These are phyloP conservation scores for Skeletonema costatum DNA, from an alignment of 108 stramenopile species.

Conservation along the genomic window DNA sequence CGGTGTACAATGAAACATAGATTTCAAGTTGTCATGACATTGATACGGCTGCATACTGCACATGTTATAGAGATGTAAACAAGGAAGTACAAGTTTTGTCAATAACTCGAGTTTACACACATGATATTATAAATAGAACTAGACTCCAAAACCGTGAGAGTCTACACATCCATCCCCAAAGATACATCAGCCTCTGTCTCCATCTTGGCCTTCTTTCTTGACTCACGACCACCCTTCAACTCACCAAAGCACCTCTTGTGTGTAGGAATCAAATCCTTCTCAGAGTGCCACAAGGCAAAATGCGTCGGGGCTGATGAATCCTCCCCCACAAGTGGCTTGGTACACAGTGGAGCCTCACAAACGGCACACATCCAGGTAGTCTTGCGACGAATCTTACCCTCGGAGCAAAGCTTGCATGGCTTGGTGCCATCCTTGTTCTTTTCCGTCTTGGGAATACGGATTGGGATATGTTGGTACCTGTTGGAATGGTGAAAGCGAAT, in stretches of 20 bases:
- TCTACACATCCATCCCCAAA: not conserved
- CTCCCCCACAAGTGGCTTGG: constrained; percentile 19
- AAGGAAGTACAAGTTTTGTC: not conserved
- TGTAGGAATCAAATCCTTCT: constrained; percentile 12
- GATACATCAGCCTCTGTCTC: not conserved
- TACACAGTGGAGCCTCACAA: constrained; percentile 22
- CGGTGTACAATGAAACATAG: not conserved
- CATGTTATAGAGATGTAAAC: no score
- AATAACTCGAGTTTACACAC: not conserved
- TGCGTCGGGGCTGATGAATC: constrained; percentile 12
- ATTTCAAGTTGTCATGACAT: not conserved
- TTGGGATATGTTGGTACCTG: constrained; percentile 11
- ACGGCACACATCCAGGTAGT: constrained; percentile 28
- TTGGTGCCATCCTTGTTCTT: constrained; percentile 26
- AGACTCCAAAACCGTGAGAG: not conserved
- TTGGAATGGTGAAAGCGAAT: constrained; percentile 19
- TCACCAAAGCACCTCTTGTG: constrained; percentile 18
- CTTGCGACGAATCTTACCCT: constrained; percentile 21
- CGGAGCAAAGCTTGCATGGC: constrained; percentile 25
- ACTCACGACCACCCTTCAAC: constrained; percentile 34
- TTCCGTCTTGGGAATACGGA: constrained; percentile 17
- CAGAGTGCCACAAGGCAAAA: constrained; percentile 32
- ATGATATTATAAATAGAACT: not conserved
- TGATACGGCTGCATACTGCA: no score
- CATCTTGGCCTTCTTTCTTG: constrained; percentile 13